A percentile compares a stretch with the other conserved stretches of the same genome.
Evolutionary conservation across 2,329 filamentous ascomycete genomes (phyloP).

Genomic region (Alternaria panax): DNA sequence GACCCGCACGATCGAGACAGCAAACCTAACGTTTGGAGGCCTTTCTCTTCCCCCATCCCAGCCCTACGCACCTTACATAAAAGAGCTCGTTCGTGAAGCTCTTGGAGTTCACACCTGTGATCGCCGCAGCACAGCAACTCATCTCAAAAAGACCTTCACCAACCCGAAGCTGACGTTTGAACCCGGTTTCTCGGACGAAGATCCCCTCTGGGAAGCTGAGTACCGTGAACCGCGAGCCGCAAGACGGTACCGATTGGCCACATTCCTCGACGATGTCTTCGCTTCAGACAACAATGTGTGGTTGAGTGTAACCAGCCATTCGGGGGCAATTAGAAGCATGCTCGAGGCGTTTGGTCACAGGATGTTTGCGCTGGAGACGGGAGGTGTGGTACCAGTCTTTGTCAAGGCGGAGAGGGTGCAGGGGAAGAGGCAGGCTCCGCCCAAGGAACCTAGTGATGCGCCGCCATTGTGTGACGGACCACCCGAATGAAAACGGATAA

Average conservation of each 20-base stretch:
- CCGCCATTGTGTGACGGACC: constrained; percentile 39
- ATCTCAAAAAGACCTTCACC: constrained; percentile 57
- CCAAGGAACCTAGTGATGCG: constrained; percentile 42
- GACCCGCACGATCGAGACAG: constrained; percentile 69
- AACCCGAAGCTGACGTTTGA: constrained; percentile 63
- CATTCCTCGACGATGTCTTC: constrained; percentile 63
- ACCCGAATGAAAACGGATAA: constrained; percentile 6
- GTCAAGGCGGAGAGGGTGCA: constrained; percentile 63
- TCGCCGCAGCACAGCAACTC: constrained; percentile 61
- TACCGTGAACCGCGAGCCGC: constrained; percentile 41
- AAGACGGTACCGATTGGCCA: constrained; percentile 32
- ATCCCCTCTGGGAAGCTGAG: constrained; percentile 59
- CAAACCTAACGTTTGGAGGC: constrained; percentile 65
- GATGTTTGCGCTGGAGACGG: constrained; percentile 67
- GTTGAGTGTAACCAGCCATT: constrained; percentile 65
- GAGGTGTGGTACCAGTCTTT: constrained; percentile 72
- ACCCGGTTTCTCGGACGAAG: constrained; percentile 65
- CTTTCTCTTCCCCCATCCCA: constrained; percentile 59
- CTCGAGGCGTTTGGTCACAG: constrained; percentile 65
- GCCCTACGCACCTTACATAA: constrained; percentile 66
- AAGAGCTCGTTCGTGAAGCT: constrained; percentile 71
- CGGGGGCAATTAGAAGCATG: constrained; percentile 64
- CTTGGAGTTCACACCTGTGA: constrained; percentile 75
- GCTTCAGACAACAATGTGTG: constrained; percentile 53
- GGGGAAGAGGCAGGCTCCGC: constrained; percentile 36